These are phyloP conservation scores for Aristolochia fimbriata DNA, from an alignment of 164 flowering plant species.

Conservation along the genomic window DNA sequence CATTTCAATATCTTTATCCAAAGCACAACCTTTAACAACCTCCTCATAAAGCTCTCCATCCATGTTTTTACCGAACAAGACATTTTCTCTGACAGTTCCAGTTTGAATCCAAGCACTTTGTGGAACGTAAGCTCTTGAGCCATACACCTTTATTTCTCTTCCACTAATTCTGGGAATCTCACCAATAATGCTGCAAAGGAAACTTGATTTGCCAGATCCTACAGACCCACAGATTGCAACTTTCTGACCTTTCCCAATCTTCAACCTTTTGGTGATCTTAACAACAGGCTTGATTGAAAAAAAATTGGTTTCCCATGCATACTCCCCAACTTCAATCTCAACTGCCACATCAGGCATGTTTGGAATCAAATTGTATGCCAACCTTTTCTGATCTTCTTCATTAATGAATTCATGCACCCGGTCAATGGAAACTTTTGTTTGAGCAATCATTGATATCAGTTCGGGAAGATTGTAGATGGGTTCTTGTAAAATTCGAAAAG, in stretches of 20 bases:
- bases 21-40: slow-evolving; percentile 62
- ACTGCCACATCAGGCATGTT: slow-evolving; percentile 27
- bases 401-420: slow-evolving; percentile 38
- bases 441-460: slow-evolving; percentile 71
- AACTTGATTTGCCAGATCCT: slow-evolving; percentile 83
- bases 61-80: slow-evolving; percentile 70
- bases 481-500: slow-evolving; percentile 75
- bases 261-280: slow-evolving; percentile 33
- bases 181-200: slow-evolving; percentile 59
- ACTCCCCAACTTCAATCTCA: slow-evolving; percentile 49
- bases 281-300: slow-evolving; percentile 30
- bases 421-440: slow-evolving; percentile 70
- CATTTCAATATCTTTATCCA: slow-evolving; percentile 51
- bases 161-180: slow-evolving; percentile 66
- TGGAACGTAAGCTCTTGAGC: slow-evolving; percentile 72
- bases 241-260: slow-evolving; percentile 44
- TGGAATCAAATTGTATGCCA: slow-evolving; percentile 1
- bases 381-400: slow-evolving; percentile 39
- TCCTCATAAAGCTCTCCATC: slow-evolving; percentile 31
- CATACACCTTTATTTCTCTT: slow-evolving; percentile 34
- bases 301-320: slow-evolving; percentile 42
- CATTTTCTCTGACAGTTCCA: slow-evolving; percentile 65
- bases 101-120: slow-evolving; percentile 89
- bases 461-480: slow-evolving; percentile 84
- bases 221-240: slow-evolving; percentile 82